Percentiles rank a stretch among this genome's conserved stretches.
Conservation (phyloP, 129 eudicot species). For the Ambrosia artemisiifolia region DNA sequence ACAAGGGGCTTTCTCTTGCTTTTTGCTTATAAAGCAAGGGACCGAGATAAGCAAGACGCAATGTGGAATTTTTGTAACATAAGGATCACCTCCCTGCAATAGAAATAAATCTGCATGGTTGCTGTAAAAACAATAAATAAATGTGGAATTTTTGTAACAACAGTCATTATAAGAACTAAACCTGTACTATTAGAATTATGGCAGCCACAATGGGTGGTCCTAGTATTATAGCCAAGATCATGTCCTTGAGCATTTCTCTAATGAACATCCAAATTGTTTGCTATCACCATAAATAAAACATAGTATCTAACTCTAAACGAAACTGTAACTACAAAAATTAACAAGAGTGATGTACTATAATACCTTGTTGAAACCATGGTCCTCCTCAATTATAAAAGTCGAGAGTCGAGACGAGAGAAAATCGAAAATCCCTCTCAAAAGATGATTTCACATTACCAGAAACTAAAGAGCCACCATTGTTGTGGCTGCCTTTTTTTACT, state of each 20-base stretch:
- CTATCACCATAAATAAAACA: slow-evolving; percentile 38
- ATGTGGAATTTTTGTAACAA: neutral
- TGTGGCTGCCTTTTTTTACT: slow-evolving; percentile 35
- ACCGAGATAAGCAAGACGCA: too few relatives aligned
- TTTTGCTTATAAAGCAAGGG: too few relatives aligned
- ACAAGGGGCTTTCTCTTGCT: too few relatives aligned
- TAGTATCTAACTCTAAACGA: neutral
- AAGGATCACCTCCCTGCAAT: slow-evolving; percentile 96
- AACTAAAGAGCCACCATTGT: slow-evolving; percentile 32
- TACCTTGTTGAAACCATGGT: slow-evolving; percentile 96
- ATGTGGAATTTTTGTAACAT: too few relatives aligned
- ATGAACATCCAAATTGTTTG: slow-evolving; percentile 86
- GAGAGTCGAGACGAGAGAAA: slow-evolving; percentile 82
- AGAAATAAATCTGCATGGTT: slow-evolving; percentile 27
- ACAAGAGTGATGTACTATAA: neutral
- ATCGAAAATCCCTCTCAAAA: slow-evolving; percentile 80
- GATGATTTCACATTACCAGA: slow-evolving; percentile 40
- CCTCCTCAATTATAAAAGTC: slow-evolving; percentile 88
- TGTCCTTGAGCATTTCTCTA: slow-evolving; percentile 83
- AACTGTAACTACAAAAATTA: neutral
- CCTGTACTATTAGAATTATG: slow-evolving; percentile 84
- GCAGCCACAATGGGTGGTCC: slow-evolving; percentile 96
- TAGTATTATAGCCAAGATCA: slow-evolving; percentile 48
- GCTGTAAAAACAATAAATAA: neutral
- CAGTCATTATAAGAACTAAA: slow-evolving; percentile 8